Evolutionary conservation across 257 asterid genomes (phyloP), one percentile per base, ranked within the genome.

Genomic region (Solanum pimpinellifolium): DNA sequence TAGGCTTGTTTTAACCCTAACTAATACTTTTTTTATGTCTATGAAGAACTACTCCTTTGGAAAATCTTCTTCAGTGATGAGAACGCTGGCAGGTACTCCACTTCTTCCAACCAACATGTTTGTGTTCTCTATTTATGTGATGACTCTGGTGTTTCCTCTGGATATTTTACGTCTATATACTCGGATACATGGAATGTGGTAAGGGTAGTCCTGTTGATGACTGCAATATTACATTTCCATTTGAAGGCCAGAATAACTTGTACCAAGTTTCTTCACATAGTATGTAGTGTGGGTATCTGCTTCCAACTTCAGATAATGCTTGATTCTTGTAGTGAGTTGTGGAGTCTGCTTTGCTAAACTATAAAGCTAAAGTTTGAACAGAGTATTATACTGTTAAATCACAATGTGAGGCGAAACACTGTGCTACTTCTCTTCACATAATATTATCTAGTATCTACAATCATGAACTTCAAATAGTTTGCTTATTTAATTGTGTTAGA

Each of bases 11-110:
- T 80, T 83, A 87, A 59, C 49, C 83, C 87, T 47, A 52, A 90
- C 87, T 94, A 86, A 90, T 88, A 82, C 89, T 66, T 84, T 62
- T 42, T 88, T 89, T 90, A 87, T 88, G 76, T 91, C 85, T 52
- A 85, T 93, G 97, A 84, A 97, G 99, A 96, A 92, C 92, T 97
- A 97, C 91, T 96, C 99, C 83, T 96, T 92, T 87, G 99, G 98
- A 91, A 96, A 97, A 88, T 97, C 99, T 31, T 52, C 99, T 86
- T 96, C 99, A 31, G 99, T 95, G 89, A 97, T 97, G 96, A 95
- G 89, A 93, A 93, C 95, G 49, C 90, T 97, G 74, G 99, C 98
- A 88, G 99, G 99, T 97, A 86, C 83, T 92, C 89, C 85, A 83
- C 89, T 84, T 88, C 89, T 88, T 83, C 87, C 44, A 52, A 29